Evolutionary conservation across 2,329 filamentous ascomycete genomes (phyloP), one percentile per base, ranked within the genome.

Genomic region (Calycina herbarum): DNA sequence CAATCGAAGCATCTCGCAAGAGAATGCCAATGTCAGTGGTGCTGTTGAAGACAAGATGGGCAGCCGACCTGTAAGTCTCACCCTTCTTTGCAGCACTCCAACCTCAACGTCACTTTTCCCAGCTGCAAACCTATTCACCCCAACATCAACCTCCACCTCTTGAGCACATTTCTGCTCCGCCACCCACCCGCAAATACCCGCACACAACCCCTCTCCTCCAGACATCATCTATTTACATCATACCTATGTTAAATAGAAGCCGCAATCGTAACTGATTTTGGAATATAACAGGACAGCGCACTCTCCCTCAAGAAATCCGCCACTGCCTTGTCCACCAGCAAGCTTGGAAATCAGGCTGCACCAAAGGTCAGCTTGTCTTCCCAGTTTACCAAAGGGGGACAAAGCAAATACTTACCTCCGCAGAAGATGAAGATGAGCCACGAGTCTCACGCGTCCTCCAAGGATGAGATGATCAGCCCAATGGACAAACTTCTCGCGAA

Each of bases 401-500:
- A 27, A 31, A 24, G n/a, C 20, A 40, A 51, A 42, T 33, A 54
- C 71, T 71, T 72, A 78, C 71, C 42, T 70, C 75, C 72, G 73
- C 75, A 81, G 79, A 82, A 81, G 78, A 78, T 80, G 71, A 81
- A 85, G 79, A 76, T 79, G 61, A 81, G 74, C 67, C 81, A 83
- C 70, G 82, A 84, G 15, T 69, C 73, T 10, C 27, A 57, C 38
- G 71, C 76, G 10, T 74, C 73, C 5, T 68, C 76, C 11, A 68
- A 74, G 58, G 82, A 83, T 51, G 35, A 38, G 13, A 38, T 38
- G 10, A 69, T 78, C 35, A 84, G 82, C 64, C 82, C 83, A 8
- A 87, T 94, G 82, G 91, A 95, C 72, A 88, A 88, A 66, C 85
- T 93, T 61, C 80, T 93, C 69, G 86, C 89, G 64, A 90, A 89